phyloP scores from a whole-genome alignment of 768 basidiomycete species.

The Kwoniella sp. region DNA sequence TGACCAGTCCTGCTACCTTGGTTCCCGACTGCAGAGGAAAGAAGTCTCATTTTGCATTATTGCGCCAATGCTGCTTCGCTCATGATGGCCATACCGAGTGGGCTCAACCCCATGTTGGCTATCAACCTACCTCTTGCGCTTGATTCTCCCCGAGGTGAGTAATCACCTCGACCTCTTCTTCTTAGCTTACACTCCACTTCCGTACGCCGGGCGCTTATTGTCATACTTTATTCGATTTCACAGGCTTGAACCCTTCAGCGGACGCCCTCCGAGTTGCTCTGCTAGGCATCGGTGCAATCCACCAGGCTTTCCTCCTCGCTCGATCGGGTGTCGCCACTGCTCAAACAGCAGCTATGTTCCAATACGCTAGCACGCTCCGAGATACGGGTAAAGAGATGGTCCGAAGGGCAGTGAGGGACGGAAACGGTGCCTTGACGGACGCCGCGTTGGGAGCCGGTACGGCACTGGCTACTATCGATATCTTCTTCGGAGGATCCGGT shows the following conservation, averaged over 20 bases:
- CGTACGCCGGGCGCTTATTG: too few relatives aligned
- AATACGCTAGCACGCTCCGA: conserved; percentile 55
- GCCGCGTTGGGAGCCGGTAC: conserved; percentile 49
- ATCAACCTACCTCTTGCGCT: conserved; percentile 59
- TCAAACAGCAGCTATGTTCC: conserved; percentile 54
- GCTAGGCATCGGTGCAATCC: conserved; percentile 58
- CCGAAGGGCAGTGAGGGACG: conserved; percentile 53
- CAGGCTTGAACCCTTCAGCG: conserved; percentile 55
- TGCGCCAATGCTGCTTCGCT: conserved; percentile 60
- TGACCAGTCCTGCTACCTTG: conserved; percentile 51
- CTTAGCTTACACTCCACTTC: too few relatives aligned
- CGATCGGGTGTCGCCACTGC: conserved; percentile 43
- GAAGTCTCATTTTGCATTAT: conserved; percentile 55
- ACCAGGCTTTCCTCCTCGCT: conserved; percentile 59
- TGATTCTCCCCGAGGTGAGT: conserved; percentile 54
- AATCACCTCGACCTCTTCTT: neutral
- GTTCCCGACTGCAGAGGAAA: conserved; percentile 54
- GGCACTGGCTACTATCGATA: conserved; percentile 55
- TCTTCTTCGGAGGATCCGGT: conserved; percentile 58
- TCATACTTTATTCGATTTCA: neutral
- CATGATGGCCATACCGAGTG: conserved; percentile 59
- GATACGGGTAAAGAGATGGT: conserved; percentile 57
- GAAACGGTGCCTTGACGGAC: conserved; percentile 40
- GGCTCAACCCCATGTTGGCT: conserved; percentile 59
- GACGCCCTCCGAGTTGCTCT: conserved; percentile 58